Percentiles rank a stretch among this genome's conserved stretches.
Conservation (phyloP, 768 basidiomycete genomes). For the Lactarius psammicola region DNA sequence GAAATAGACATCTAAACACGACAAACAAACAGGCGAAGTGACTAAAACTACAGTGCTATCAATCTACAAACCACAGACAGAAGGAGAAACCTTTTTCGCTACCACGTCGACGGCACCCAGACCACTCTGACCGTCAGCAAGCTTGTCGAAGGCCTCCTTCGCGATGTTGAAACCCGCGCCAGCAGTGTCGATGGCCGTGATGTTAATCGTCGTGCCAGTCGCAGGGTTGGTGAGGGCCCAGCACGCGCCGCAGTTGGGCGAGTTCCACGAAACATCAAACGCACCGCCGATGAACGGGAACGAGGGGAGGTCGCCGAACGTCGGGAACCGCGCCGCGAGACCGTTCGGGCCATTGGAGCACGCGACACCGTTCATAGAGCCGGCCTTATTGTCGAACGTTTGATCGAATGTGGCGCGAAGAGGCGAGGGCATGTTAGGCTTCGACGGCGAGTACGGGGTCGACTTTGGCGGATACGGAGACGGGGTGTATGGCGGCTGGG, state of each 20-base stretch:
- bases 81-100: conserved; percentile 32
- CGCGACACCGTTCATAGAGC: conserved; percentile 44
- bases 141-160: conserved; percentile 33
- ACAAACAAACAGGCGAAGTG: neutral
- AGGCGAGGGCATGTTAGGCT: neutral
- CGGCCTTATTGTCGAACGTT: conserved; percentile 46
- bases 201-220: conserved; percentile 40
- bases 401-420: conserved; percentile 42
- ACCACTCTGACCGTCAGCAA: conserved; percentile 33
- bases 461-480: neutral
- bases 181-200: conserved; percentile 54
- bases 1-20: neutral
- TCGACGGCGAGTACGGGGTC: neutral
- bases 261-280: conserved; percentile 51
- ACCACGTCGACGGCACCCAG: conserved; percentile 32
- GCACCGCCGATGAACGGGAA: conserved; percentile 63
- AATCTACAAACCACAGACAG: conserved; percentile 31
- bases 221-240: conserved; percentile 55
- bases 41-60: neutral
- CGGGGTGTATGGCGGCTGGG: neutral
- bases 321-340: conserved; percentile 46
- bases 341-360: conserved; percentile 57
- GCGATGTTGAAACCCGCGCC: conserved; percentile 41
- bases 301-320: conserved; percentile 50
- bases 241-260: conserved; percentile 55